Conservation (phyloP, 1,139 yeast genomes). For the Hansenula lynferdii region DNA sequence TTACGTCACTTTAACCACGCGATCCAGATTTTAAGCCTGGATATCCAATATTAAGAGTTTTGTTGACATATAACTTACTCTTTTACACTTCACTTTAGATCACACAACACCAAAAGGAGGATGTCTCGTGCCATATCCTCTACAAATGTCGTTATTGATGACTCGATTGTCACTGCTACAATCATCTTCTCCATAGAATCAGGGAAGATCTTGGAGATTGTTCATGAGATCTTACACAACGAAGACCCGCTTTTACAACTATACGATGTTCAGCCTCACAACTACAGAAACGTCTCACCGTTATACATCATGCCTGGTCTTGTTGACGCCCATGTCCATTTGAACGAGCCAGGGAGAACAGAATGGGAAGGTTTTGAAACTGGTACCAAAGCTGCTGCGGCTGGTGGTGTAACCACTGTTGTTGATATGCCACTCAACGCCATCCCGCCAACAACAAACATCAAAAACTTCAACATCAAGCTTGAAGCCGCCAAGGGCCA, state of each 20-base stretch:
- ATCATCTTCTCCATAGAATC: conserved; percentile 55
- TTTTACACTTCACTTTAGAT: too few relatives aligned
- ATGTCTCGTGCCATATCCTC: conserved; percentile 57
- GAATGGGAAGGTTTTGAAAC: conserved; percentile 96
- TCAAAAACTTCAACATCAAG: conserved; percentile 69
- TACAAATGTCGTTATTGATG: conserved; percentile 52
- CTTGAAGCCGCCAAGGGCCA: conserved; percentile 74
- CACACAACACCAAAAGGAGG: neutral
- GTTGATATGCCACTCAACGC: conserved; percentile 96
- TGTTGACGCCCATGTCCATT: conserved; percentile 90
- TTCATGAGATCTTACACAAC: conserved; percentile 29
- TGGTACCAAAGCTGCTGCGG: conserved; percentile 88
- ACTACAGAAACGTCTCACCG: conserved; percentile 57
- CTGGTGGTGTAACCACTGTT: conserved; percentile 95
- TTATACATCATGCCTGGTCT: conserved; percentile 77
- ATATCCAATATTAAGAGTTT: too few relatives aligned
- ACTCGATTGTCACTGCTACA: conserved; percentile 55
- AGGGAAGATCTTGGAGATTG: conserved; percentile 60
- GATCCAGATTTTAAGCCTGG: too few relatives aligned
- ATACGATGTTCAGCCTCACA: conserved; percentile 38
- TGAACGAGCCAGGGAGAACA: conserved; percentile 92
- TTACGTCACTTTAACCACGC: too few relatives aligned
- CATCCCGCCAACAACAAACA: conserved; percentile 89
- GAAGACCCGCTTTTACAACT: conserved; percentile 34
- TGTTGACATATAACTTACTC: too few relatives aligned